Percentiles rank a stretch among this genome's conserved stretches.
Evolutionary conservation across 129 eudicot species (phyloP).

Genomic region (Solidago caesia): DNA sequence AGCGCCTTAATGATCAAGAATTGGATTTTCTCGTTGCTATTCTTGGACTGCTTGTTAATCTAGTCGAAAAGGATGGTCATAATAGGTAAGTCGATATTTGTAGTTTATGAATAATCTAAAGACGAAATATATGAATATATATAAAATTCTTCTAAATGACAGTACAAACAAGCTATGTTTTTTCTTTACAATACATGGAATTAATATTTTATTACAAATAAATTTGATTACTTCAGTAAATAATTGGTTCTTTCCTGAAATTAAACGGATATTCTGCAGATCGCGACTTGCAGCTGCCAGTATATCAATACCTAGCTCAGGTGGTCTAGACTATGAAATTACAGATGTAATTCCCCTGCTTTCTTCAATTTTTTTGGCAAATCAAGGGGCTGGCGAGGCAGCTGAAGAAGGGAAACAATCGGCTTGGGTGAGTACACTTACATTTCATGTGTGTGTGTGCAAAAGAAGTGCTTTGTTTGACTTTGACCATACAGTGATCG

Average conservation of each 20-base stretch:
- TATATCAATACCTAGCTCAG: constrained; percentile 51
- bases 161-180: too few species aligned
- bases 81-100: constrained; percentile 52
- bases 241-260: neutral
- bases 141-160: too few species aligned
- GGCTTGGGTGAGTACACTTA: constrained; percentile 54
- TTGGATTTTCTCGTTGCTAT: constrained; percentile 87
- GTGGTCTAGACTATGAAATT: constrained; percentile 38
- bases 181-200: too few species aligned
- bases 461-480: neutral
- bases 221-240: neutral
- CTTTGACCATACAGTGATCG: neutral
- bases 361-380: constrained; percentile 89
- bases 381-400: constrained; percentile 88
- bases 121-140: too few species aligned
- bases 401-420: constrained; percentile 72
- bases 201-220: too few species aligned
- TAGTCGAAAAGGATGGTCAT: constrained; percentile 80
- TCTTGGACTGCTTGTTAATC: constrained; percentile 86
- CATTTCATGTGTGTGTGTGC: neutral
- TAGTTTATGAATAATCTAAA: neutral
- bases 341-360: constrained; percentile 63
- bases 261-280: constrained; percentile 38
- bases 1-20: constrained; percentile 74
- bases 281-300: constrained; percentile 78